phyloP scores from a whole-genome alignment of 2,329 filamentous ascomycete genomes.

The Clonostachys rhizophaga region DNA sequence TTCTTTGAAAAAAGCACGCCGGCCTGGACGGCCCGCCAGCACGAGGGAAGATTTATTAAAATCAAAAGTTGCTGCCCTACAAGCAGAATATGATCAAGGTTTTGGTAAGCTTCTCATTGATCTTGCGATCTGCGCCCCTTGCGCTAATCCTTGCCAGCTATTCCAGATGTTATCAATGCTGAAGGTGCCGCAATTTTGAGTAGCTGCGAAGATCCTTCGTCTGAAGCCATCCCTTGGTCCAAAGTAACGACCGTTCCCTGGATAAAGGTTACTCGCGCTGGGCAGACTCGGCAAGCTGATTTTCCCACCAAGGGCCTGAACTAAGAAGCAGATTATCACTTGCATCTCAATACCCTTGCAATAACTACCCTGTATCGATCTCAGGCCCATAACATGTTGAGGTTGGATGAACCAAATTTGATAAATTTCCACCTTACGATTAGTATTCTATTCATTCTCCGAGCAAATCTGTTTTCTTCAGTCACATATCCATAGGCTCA shows the following conservation, averaged over 20 bases:
- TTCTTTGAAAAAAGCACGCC: conserved; percentile 60
- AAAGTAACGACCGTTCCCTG: conserved; percentile 73
- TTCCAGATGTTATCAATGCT: conserved; percentile 70
- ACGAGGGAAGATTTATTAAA: conserved; percentile 74
- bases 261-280: conserved; percentile 65
- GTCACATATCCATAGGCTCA: too few species aligned
- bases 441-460: too few species aligned
- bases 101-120: conserved; percentile 57
- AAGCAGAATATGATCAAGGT: conserved; percentile 77
- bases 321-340: conserved; percentile 3
- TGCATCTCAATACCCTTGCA: too few species aligned
- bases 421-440: too few species aligned
- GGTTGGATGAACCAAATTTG: too few species aligned
- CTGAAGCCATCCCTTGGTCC: conserved; percentile 50
- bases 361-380: too few species aligned
- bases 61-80: conserved; percentile 64
- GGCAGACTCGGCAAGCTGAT: conserved; percentile 60
- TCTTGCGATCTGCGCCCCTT: not conserved
- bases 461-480: too few species aligned
- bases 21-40: conserved; percentile 74
- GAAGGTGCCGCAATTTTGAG: conserved; percentile 62
- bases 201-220: conserved; percentile 66
- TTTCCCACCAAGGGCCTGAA: conserved; percentile 62
- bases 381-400: too few species aligned
- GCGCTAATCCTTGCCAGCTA: conserved; percentile 31